Evolutionary conservation across 176 grass and related monocot genomes (phyloP).

Genomic region (Eleusine coracana): DNA sequence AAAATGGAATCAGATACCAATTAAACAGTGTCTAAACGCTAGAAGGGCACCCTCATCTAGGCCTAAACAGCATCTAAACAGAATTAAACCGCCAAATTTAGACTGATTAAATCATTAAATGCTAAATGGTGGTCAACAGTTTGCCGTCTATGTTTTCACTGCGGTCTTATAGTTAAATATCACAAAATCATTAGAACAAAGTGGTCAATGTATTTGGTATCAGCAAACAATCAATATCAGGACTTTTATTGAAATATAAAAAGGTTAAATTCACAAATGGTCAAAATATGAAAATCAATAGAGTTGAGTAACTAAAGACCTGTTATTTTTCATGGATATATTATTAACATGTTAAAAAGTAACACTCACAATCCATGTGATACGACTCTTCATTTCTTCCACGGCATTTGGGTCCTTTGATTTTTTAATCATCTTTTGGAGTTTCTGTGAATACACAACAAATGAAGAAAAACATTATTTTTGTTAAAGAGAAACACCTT

Average conservation of each 20-base stretch:
- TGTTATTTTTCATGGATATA: conserved; percentile 2
- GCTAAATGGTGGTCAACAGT: no score
- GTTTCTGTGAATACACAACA: conserved; percentile 57
- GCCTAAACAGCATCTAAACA: no score
- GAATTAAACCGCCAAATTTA: no score
- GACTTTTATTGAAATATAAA: not conserved
- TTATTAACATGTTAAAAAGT: conserved; percentile 8
- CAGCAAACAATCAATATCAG: not conserved
- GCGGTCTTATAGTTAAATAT: not conserved
- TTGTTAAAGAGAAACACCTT: conserved; percentile 6
- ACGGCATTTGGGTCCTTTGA: conserved; percentile 69
- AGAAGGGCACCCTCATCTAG: no score
- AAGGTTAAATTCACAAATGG: conserved; percentile 1
- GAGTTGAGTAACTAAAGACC: not conserved
- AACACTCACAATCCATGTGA: conserved; percentile 91
- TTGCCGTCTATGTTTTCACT: no score
- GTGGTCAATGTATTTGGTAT: not conserved
- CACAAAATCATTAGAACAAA: not conserved
- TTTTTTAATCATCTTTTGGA: conserved; percentile 84
- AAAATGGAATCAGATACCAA: no score
- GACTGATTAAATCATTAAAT: no score
- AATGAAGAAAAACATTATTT: conserved; percentile 6
- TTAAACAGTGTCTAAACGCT: no score
- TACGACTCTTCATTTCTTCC: conserved; percentile 69
- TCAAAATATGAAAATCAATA: conserved; percentile 28